Conservation (phyloP, 2,329 filamentous ascomycete genomes). For the Huntiella savannae region DNA sequence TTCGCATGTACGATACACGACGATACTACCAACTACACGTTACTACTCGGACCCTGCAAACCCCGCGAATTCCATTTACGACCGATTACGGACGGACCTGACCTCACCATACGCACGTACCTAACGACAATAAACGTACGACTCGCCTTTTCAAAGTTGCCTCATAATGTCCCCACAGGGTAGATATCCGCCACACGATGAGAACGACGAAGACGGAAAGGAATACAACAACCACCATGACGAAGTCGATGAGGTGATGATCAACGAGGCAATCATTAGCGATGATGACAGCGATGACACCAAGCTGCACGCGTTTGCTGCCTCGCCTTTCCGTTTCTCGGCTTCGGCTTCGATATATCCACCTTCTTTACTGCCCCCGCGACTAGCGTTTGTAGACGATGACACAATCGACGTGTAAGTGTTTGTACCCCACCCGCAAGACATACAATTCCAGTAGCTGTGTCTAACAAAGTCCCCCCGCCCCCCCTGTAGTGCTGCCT, state of each 20-base stretch:
- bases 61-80: no score
- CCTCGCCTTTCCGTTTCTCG: slow-evolving; percentile 1
- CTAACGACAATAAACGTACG: no score
- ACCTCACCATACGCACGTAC: no score
- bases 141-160: no score
- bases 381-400: slow-evolving; percentile 7
- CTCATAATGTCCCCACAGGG: no score
- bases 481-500: slow-evolving; percentile 19
- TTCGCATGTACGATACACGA: no score
- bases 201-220: background rate
- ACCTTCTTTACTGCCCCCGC: slow-evolving; percentile 1
- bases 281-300: slow-evolving; percentile 2
- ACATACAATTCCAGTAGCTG: background rate
- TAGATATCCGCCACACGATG: no score
- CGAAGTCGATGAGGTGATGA: background rate
- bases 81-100: no score
- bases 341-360: slow-evolving; percentile 6
- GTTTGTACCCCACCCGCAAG: background rate
- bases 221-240: background rate
- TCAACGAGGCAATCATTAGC: background rate
- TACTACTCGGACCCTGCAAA: no score
- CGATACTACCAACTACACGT: no score
- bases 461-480: background rate
- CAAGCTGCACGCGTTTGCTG: slow-evolving; percentile 1
- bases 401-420: slow-evolving; percentile 12